Base-by-base conservation (phyloP, 2,329 filamentous ascomycete species). In the Lasiodiplodia theobromae region DNA sequence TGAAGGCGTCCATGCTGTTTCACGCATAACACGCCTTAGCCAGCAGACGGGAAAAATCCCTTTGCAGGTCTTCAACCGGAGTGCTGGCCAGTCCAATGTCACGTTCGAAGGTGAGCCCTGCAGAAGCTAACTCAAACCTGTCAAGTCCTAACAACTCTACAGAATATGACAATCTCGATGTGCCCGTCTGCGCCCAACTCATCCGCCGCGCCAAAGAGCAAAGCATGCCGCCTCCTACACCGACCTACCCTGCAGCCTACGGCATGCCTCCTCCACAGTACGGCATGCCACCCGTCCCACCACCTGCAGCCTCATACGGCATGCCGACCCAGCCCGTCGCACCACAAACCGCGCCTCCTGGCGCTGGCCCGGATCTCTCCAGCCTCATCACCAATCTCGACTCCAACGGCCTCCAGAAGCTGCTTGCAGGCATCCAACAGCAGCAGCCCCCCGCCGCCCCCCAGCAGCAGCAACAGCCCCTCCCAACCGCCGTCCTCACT, bases 1-100 rank as follows among this genome's bases (percentile, higher is more conserved):
- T 12, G 94, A 98, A 78, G 95, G 96, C 21, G 95, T 97, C 1
- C 87, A 92, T 64, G 95, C 92, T 10, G 92, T 97, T 16, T 89
- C 93, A 5, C 60, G 67, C 21, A 65, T 69, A 14, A 66, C 62
- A 8, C 60, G 51, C n/a, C 18, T 44, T 6, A 52, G 34, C 16
- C 52, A 65, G 60, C 91, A 93, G 73, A 86, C 86, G 1, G 89
- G 89, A 71, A 94, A 91, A 76, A 91, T 98, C 63, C 88, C 92
- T 0, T 82, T 97, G 3, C 92, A 95, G 73, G 88, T 97, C 6
- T 97, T 97, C 75, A 92, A 97, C 79, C 90, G 94, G 31, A 91
- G 88, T 51, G 86, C 85, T 11, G 92, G 92, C n/a, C 84, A 85
- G 21, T 88, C 88, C 73, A 94, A 92, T 71, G 89, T 96, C 69